phyloP scores from a whole-genome alignment of 1,284 basidiomycete genomes.

The Cryptococcus hybrid region DNA sequence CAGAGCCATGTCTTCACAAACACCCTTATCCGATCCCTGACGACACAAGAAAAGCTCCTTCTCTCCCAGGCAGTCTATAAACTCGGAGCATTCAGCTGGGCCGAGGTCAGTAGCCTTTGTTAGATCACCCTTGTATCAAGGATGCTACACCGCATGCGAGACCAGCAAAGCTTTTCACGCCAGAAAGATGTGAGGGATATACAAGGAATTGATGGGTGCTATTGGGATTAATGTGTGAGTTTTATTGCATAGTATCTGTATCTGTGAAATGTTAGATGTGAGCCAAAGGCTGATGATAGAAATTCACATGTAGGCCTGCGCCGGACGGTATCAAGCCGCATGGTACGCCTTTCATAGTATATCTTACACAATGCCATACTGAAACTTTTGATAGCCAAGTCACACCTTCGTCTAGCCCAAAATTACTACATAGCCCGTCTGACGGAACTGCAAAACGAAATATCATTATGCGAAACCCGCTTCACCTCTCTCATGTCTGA shows the following conservation, averaged over 20 bases:
- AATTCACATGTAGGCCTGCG: constrained; percentile 27
- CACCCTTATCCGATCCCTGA: constrained; percentile 17
- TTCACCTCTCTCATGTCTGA: constrained; percentile 58
- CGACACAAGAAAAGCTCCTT: constrained; percentile 57
- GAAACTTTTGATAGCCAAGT: constrained; percentile 45
- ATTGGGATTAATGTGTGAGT: constrained; percentile 66
- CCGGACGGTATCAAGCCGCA: constrained; percentile 36
- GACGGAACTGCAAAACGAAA: constrained; percentile 65
- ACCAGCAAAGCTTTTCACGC: constrained; percentile 60
- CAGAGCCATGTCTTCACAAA: not conserved
- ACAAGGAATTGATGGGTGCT: constrained; percentile 65
- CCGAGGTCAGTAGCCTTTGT: constrained; percentile 64
- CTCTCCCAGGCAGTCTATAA: constrained; percentile 83
- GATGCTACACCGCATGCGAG: constrained; percentile 51
- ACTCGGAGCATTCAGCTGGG: constrained; percentile 72
- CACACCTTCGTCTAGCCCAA: constrained; percentile 67
- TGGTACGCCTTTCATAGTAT: constrained; percentile 12
- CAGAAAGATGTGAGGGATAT: constrained; percentile 66
- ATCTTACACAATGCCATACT: not conserved
- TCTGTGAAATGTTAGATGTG: not conserved
- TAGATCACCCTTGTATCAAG: constrained; percentile 53
- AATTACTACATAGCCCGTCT: constrained; percentile 68
- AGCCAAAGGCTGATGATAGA: not conserved
- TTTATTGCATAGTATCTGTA: not conserved
- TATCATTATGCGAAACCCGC: constrained; percentile 66